Percentiles rank a stretch among this genome's conserved stretches.
phyloP scores from a whole-genome alignment of 768 basidiomycete species.

The Stropharia rugosoannulata region DNA sequence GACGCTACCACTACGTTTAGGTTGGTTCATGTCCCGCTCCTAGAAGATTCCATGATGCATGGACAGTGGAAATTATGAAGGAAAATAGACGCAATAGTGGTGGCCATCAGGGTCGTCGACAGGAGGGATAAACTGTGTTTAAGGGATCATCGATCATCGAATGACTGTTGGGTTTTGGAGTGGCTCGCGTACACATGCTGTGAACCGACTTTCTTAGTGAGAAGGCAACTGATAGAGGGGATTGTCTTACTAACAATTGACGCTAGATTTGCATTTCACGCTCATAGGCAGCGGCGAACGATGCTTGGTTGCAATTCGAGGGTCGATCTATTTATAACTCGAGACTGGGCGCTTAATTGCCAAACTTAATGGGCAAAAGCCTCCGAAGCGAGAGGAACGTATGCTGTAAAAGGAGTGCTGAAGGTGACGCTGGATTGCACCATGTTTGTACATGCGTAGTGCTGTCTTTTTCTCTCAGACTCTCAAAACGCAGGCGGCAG shows the following conservation, averaged over 20 bases:
- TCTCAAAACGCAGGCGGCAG: background rate
- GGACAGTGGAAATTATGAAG: too few species aligned
- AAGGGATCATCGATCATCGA: too few species aligned
- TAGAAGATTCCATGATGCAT: too few species aligned
- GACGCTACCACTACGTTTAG: conserved; percentile 4
- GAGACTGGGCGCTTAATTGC: background rate
- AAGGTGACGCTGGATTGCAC: background rate
- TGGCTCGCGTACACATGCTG: background rate
- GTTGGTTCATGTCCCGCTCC: background rate
- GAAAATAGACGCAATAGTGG: too few species aligned
- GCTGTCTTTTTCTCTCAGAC: background rate
- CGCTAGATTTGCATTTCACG: background rate
- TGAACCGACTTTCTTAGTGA: background rate
- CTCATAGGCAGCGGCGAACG: background rate
- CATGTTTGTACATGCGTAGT: background rate
- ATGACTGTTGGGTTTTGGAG: too few species aligned
- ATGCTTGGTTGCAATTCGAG: background rate
- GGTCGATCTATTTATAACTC: background rate
- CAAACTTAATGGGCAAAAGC: background rate
- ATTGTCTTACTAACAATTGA: background rate
- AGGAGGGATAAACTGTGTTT: too few species aligned
- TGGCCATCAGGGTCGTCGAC: too few species aligned
- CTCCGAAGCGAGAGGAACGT: background rate
- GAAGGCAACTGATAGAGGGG: background rate
- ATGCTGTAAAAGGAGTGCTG: background rate